Evolutionary conservation across 2,329 filamentous ascomycete genomes (phyloP), one percentile per base, ranked within the genome.

Genomic region (Fusarium ambrosium): DNA sequence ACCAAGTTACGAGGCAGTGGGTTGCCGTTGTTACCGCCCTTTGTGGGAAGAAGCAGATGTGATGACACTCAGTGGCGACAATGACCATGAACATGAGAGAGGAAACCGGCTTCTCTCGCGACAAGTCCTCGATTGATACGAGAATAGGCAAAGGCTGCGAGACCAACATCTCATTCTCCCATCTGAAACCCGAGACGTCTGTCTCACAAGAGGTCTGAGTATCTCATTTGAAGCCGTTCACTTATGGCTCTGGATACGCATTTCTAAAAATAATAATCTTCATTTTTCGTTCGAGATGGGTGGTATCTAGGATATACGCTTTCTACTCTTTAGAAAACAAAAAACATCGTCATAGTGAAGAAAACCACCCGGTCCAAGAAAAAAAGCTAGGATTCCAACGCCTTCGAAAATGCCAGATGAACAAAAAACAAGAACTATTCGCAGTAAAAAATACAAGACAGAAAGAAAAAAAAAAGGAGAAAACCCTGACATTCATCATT

Each of bases 41-140:
- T 56, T 90, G 88, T 0, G 97, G 96, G 86, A 98, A 98, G 82
- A 98, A 95, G n/a, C 97, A 93, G 63, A 98, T 92, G 79, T 98
- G 95, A 77, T 99, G 97, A 4, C 97, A 93, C 88, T 99, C 99
- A 2, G 94, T 95, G 1, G 94, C 95, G 53, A 98, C 89, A 48
- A 98, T 90, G 14, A 97, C 95, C 0, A 95, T 93, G 85, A 4
- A 74, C n/a, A n/a, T n/a, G 24, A 24, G 24, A 4, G 63, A 1
- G 91, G 74, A 1, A 75, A 71, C 1, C 67, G 1, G 80, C 4
- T 81, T 76, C 8, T 87, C 81, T 37, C 79, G 77, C 76, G 95
- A 89, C 24, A 86, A 84, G 0, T 86, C 81, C 83, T 92, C 93
- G 84, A 98, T 92, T 55, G 20, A 32, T 32, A 55, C 48, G 48